These are phyloP conservation scores for Tylopilus vinaceipallidus DNA, from an alignment of 768 basidiomycete genomes.

Conservation along the genomic window DNA sequence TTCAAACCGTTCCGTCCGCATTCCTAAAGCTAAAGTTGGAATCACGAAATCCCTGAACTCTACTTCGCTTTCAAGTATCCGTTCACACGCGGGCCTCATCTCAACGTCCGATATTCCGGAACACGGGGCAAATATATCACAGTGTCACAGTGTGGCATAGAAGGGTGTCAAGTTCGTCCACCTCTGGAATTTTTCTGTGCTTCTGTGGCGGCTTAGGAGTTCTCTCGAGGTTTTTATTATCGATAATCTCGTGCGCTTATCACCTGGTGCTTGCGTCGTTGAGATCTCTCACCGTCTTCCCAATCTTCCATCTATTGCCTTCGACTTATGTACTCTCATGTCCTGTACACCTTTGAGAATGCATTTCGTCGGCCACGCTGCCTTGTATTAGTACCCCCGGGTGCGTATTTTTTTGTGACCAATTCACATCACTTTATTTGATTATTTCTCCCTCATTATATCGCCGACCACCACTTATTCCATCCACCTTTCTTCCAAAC, in stretches of 20 bases:
- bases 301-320: not conserved
- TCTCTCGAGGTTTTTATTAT: constrained; percentile 20
- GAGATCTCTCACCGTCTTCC: not conserved
- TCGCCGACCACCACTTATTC: not conserved
- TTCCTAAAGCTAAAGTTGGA: constrained; percentile 2
- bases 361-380: not conserved
- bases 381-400: not conserved
- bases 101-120: constrained; percentile 11
- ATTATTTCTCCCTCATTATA: not conserved
- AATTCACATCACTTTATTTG: constrained; percentile 1
- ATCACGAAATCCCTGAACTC: constrained; percentile 18
- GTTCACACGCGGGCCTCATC: constrained; percentile 19
- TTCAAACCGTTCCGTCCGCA: not conserved
- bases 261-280: constrained; percentile 7
- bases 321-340: not conserved
- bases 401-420: constrained; percentile 10
- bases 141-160: constrained; percentile 16
- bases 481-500: not conserved
- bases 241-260: constrained; percentile 27
- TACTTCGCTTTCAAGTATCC: constrained; percentile 7
- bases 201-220: constrained; percentile 28
- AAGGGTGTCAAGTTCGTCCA: constrained; percentile 19
- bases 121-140: constrained; percentile 15
- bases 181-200: constrained; percentile 22
- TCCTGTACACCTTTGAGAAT: not conserved